phyloP scores from a whole-genome alignment of 2,329 filamentous ascomycete genomes.

The Fusarium pilosicola region DNA sequence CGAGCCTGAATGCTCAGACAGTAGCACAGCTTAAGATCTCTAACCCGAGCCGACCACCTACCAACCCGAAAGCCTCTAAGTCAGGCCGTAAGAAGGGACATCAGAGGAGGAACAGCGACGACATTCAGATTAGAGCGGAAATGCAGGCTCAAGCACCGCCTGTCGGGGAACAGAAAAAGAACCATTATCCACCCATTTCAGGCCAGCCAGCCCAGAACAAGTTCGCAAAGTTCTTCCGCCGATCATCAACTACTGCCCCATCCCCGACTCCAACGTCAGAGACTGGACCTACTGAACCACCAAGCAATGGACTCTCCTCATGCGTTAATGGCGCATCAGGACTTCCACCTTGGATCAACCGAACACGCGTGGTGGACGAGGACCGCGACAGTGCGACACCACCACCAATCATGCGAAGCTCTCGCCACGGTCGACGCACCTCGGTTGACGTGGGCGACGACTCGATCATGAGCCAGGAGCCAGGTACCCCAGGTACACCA shows the following conservation, averaged over 20 bases:
- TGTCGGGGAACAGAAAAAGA: slow-evolving; percentile 49
- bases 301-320: slow-evolving; percentile 19
- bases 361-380: slow-evolving; percentile 51
- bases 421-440: slow-evolving; percentile 45
- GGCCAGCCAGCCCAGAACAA: slow-evolving; percentile 57
- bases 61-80: slow-evolving; percentile 31
- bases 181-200: slow-evolving; percentile 62
- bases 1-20: slow-evolving; percentile 62
- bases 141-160: slow-evolving; percentile 39
- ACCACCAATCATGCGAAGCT: slow-evolving; percentile 64
- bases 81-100: slow-evolving; percentile 30
- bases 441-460: slow-evolving; percentile 37
- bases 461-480: slow-evolving; percentile 23
- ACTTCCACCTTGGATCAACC: slow-evolving; percentile 53
- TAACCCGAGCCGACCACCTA: slow-evolving; percentile 34
- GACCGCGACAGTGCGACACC: slow-evolving; percentile 63
- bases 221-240: slow-evolving; percentile 62
- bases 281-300: slow-evolving; percentile 13
- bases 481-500: slow-evolving; percentile 28
- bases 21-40: slow-evolving; percentile 41
- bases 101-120: slow-evolving; percentile 47
- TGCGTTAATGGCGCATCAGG: slow-evolving; percentile 48
- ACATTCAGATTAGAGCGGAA: slow-evolving; percentile 41
- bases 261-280: slow-evolving; percentile 19
- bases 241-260: slow-evolving; percentile 54